A percentile compares a stretch with the other conserved stretches of the same genome.
Conservation (phyloP, 2,329 filamentous ascomycete genomes). For the Ophiosphaerella narmari region DNA sequence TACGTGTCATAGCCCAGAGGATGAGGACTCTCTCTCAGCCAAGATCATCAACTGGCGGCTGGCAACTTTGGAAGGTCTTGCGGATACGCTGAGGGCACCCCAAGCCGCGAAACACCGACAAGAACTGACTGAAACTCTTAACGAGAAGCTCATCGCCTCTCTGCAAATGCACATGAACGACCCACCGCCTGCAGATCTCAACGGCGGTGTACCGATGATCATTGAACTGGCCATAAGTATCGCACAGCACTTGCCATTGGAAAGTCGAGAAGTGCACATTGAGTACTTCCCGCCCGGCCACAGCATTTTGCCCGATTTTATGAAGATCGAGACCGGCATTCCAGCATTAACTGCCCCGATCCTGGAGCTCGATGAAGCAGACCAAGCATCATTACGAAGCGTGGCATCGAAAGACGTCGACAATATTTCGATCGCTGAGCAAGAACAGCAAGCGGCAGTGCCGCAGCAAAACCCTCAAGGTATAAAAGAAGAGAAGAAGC, state of each 20-base stretch:
- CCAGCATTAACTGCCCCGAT: conserved; percentile 53
- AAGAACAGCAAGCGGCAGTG: conserved; percentile 35
- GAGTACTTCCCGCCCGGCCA: conserved; percentile 82
- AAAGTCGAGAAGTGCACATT: conserved; percentile 88
- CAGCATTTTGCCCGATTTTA: conserved; percentile 69
- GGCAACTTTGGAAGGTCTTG: conserved; percentile 88
- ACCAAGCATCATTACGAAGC: conserved; percentile 45
- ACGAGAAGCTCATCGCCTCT: conserved; percentile 69
- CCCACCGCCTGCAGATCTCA: conserved; percentile 78
- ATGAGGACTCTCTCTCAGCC: conserved; percentile 82
- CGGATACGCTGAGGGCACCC: conserved; percentile 68
- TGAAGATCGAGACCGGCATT: conserved; percentile 76
- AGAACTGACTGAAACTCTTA: conserved; percentile 61
- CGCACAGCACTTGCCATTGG: conserved; percentile 81
- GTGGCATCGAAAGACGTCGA: conserved; percentile 40
- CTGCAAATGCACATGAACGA: conserved; percentile 76
- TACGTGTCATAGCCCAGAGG: conserved; percentile 76
- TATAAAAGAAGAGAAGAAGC: conserved; percentile 42
- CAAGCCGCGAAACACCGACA: conserved; percentile 69
- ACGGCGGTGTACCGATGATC: conserved; percentile 89
- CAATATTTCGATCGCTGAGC: conserved; percentile 31
- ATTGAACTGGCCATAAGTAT: conserved; percentile 88
- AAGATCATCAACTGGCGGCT: conserved; percentile 94
- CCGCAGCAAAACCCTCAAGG: conserved; percentile 32
- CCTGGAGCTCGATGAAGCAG: conserved; percentile 47